Percentiles rank a stretch among this genome's conserved stretches.
These are phyloP conservation scores for Durusdinium trenchii DNA, from an alignment of 73 alveolate species.

Conservation along the genomic window DNA sequence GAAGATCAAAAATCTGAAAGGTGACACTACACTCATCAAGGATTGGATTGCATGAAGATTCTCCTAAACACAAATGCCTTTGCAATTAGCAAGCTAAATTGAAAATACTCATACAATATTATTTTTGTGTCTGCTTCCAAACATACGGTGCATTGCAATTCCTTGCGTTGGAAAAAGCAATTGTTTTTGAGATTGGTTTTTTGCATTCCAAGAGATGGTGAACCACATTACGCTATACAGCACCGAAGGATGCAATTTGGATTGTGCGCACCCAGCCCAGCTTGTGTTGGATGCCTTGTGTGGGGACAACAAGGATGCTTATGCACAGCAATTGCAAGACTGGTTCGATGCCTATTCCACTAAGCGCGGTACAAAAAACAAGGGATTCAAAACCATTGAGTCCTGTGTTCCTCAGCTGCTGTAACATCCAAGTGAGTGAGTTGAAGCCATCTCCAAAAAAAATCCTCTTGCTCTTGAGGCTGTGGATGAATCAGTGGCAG, in stretches of 20 bases:
- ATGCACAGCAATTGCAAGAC: not conserved
- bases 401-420: not conserved
- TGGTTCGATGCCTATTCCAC: not conserved
- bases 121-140: not conserved
- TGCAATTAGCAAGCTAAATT: not conserved
- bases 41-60: not conserved
- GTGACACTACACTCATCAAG: not conserved
- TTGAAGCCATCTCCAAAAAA: not conserved
- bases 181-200: too few species aligned
- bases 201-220: not conserved
- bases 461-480: not conserved
- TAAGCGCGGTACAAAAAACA: not conserved
- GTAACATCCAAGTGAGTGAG: not conserved
- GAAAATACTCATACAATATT: not conserved
- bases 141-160: not conserved
- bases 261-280: constrained; percentile 11
- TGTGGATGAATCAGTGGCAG: not conserved
- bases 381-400: not conserved
- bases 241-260: constrained; percentile 1
- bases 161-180: not conserved
- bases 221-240: not conserved
- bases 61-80: not conserved
- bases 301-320: not conserved
- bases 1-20: not conserved
- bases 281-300: not conserved